phyloP scores from a whole-genome alignment of 1,284 basidiomycete species.

The Athelia psychrophila region DNA sequence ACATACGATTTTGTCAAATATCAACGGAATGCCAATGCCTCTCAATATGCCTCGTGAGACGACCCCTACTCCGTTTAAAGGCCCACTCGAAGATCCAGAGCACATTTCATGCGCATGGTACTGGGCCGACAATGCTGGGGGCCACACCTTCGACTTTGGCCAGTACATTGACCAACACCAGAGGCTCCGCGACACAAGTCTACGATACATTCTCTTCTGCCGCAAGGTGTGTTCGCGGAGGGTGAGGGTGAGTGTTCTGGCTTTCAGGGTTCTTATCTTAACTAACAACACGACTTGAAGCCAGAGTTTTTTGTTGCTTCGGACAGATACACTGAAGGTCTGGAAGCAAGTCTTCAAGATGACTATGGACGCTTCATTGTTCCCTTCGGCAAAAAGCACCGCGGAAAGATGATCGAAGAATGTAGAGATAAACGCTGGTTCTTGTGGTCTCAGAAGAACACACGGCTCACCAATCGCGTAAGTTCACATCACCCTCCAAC shows the following conservation, averaged over 20 bases:
- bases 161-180: not conserved
- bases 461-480: slow-evolving; percentile 9
- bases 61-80: not conserved
- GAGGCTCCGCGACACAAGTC: not conserved
- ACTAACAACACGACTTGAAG: not conserved
- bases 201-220: not conserved
- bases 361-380: slow-evolving; percentile 12
- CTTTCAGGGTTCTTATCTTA: no score
- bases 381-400: slow-evolving; percentile 15
- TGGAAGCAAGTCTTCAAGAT: slow-evolving; percentile 4
- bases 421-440: slow-evolving; percentile 16
- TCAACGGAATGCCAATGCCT: no score
- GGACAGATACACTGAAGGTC: slow-evolving; percentile 9
- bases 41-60: not conserved
- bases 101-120: not conserved
- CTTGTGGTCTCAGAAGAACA: slow-evolving; percentile 4
- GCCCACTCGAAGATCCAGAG: not conserved
- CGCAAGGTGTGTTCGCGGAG: not conserved
- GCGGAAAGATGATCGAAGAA: slow-evolving; percentile 11
- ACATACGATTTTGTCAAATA: no score
- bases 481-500: not conserved
- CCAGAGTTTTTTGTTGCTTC: slow-evolving; percentile 5
- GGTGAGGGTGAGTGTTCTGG: not conserved
- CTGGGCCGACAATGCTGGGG: not conserved
- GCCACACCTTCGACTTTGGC: not conserved